phyloP scores from a whole-genome alignment of 352 stramenopile genomes.

The Phytophthora brassicae region DNA sequence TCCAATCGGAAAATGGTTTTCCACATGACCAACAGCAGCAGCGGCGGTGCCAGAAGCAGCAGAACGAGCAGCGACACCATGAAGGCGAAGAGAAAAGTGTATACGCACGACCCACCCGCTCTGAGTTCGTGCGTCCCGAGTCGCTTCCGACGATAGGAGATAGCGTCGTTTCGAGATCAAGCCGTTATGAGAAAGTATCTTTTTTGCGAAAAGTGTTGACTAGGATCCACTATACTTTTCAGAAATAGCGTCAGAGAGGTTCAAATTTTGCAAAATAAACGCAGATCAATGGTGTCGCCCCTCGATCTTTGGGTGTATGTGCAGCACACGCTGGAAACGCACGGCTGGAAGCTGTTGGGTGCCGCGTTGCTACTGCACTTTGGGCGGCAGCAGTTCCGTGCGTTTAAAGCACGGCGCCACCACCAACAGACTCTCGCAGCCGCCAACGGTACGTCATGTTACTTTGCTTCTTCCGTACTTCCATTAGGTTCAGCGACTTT shows the following conservation, averaged over 20 bases:
- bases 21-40: constrained; percentile 4
- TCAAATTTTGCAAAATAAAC: constrained; percentile 17
- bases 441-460: constrained; percentile 51
- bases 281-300: neutral
- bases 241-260: constrained; percentile 17
- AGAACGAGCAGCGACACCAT: constrained; percentile 10
- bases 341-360: constrained; percentile 60
- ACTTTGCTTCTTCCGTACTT: constrained; percentile 4
- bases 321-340: constrained; percentile 39
- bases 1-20: constrained; percentile 28
- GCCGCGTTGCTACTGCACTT: constrained; percentile 31
- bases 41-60: constrained; percentile 2
- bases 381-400: constrained; percentile 28
- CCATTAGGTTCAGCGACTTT: constrained; percentile 12
- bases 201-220: constrained; percentile 16
- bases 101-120: constrained; percentile 1
- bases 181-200: constrained; percentile 27
- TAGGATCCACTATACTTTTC: constrained; percentile 26
- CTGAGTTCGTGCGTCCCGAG: constrained; percentile 20
- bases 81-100: neutral
- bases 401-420: constrained; percentile 34
- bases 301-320: constrained; percentile 29
- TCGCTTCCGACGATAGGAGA: constrained; percentile 4
- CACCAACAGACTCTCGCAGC: constrained; percentile 33
- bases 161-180: constrained; percentile 26